Conservation (phyloP, 1,284 basidiomycete genomes). For the Heimioporus retisporus region DNA sequence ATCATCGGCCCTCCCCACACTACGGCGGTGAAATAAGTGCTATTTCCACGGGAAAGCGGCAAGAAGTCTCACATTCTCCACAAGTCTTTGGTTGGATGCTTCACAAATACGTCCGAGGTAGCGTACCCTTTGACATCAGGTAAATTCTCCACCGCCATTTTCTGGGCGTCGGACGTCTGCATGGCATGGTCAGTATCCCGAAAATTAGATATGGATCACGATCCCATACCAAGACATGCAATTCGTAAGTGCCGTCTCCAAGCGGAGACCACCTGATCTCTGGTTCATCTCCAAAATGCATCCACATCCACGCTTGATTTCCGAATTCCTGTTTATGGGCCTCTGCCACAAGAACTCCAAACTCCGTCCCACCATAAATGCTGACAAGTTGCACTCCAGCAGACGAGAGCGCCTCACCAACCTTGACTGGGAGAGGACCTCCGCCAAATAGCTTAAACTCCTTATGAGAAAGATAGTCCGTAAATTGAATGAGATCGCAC, state of each 20-base stretch:
- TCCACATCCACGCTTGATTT: constrained; percentile 46
- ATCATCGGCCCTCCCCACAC: constrained; percentile 39
- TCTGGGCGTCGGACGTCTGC: constrained; percentile 6
- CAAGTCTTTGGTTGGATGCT: constrained; percentile 41
- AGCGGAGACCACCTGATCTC: constrained; percentile 41
- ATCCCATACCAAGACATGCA: constrained; percentile 42
- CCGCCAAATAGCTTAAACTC: constrained; percentile 26
- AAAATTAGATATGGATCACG: rapidly evolving
- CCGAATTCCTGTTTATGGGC: constrained; percentile 17
- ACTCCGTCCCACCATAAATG: constrained; percentile 41
- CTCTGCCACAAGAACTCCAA: constrained; percentile 22
- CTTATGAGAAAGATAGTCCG: neutral
- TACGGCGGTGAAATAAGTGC: constrained; percentile 3
- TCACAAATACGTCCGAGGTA: constrained; percentile 37
- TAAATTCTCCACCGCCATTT: constrained; percentile 40
- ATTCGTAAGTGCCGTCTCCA: constrained; percentile 44
- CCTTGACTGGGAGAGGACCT: constrained; percentile 34
- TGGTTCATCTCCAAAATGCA: constrained; percentile 27
- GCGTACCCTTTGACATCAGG: constrained; percentile 39
- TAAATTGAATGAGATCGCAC: constrained; percentile 3
- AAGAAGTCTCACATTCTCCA: constrained; percentile 35
- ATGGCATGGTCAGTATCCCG: constrained; percentile 5
- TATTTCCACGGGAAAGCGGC: neutral
- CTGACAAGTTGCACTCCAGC: constrained; percentile 30
- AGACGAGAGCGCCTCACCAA: constrained; percentile 29